phyloP scores from a whole-genome alignment of 805 yeast species.

The Candida sakaeoensis region DNA sequence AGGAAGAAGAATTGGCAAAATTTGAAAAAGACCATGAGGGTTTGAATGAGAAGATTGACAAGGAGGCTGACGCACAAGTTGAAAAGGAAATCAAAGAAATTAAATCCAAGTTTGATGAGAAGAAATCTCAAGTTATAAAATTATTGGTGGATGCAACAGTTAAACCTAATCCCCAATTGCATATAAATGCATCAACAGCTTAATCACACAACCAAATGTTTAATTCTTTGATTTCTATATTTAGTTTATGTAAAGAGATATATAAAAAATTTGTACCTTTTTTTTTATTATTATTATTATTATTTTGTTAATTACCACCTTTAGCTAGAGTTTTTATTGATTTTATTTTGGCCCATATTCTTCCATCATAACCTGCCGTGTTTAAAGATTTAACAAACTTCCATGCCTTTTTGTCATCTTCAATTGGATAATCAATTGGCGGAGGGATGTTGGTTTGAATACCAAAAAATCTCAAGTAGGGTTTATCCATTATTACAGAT shows the following conservation, averaged over 20 bases:
- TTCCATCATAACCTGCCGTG: slow-evolving; percentile 75
- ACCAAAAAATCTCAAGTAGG: slow-evolving; percentile 52
- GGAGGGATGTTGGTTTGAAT: slow-evolving; percentile 82
- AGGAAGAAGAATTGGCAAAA: slow-evolving; percentile 75
- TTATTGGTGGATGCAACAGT: slow-evolving; percentile 76
- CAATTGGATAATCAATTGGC: slow-evolving; percentile 88
- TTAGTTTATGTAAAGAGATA: not conserved
- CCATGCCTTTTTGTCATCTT: slow-evolving; percentile 82
- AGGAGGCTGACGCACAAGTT: slow-evolving; percentile 73
- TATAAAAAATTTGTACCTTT: not conserved
- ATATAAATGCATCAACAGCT: slow-evolving; percentile 60
- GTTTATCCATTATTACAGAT: slow-evolving; percentile 80
- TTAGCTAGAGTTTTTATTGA: slow-evolving; percentile 37
- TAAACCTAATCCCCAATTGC: slow-evolving; percentile 77
- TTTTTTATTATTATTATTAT: not conserved
- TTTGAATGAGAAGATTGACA: slow-evolving; percentile 70
- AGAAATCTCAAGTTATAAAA: slow-evolving; percentile 66
- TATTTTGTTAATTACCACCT: slow-evolving; percentile 7
- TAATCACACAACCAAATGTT: too few relatives aligned
- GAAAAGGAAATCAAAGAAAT: slow-evolving; percentile 68
- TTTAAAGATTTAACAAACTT: slow-evolving; percentile 77
- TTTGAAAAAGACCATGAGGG: slow-evolving; percentile 73
- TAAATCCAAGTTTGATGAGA: slow-evolving; percentile 56
- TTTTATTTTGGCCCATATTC: slow-evolving; percentile 59
- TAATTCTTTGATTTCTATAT: not conserved